These are phyloP conservation scores for Suillus lakei DNA, from an alignment of 768 basidiomycete species.

Conservation along the genomic window DNA sequence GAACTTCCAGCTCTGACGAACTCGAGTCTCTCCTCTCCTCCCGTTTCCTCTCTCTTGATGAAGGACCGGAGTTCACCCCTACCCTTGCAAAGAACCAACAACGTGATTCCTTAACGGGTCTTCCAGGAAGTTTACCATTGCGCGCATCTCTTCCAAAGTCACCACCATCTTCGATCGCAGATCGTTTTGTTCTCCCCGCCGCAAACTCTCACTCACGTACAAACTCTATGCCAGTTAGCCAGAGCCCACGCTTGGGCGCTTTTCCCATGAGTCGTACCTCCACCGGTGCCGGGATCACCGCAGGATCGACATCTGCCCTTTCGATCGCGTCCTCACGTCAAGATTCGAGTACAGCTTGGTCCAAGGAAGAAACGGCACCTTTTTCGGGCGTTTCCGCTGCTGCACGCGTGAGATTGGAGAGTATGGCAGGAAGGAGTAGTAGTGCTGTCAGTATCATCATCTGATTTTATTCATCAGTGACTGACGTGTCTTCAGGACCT, in stretches of 20 bases:
- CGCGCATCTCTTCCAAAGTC: slow-evolving; percentile 53
- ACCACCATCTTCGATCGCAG: slow-evolving; percentile 47
- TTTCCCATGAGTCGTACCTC: slow-evolving; percentile 41
- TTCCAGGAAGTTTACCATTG: slow-evolving; percentile 44
- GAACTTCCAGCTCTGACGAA: slow-evolving; percentile 75
- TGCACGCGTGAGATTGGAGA: slow-evolving; percentile 55
- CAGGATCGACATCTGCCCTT: slow-evolving; percentile 41
- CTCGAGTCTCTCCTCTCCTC: slow-evolving; percentile 78
- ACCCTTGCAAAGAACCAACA: slow-evolving; percentile 70
- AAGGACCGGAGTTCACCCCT: slow-evolving; percentile 70
- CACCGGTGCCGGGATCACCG: slow-evolving; percentile 33
- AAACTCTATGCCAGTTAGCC: slow-evolving; percentile 42
- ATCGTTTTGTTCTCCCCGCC: slow-evolving; percentile 47
- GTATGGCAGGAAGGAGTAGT: slow-evolving; percentile 41
- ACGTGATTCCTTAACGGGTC: slow-evolving; percentile 55
- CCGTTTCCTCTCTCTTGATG: slow-evolving; percentile 70
- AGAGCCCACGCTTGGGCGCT: slow-evolving; percentile 39
- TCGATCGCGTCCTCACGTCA: slow-evolving; percentile 48
- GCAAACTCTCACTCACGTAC: slow-evolving; percentile 36
- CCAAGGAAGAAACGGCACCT: slow-evolving; percentile 40
- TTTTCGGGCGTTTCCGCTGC: slow-evolving; percentile 37
- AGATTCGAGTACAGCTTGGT: slow-evolving; percentile 40
- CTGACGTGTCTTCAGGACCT: slow-evolving; percentile 34
- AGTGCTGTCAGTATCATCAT: slow-evolving; percentile 20
- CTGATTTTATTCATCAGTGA: slow-evolving; percentile 2